Evolutionary conservation across 139 green algal species (phyloP).

Genomic region (Limnomonas spitsbergensis): DNA sequence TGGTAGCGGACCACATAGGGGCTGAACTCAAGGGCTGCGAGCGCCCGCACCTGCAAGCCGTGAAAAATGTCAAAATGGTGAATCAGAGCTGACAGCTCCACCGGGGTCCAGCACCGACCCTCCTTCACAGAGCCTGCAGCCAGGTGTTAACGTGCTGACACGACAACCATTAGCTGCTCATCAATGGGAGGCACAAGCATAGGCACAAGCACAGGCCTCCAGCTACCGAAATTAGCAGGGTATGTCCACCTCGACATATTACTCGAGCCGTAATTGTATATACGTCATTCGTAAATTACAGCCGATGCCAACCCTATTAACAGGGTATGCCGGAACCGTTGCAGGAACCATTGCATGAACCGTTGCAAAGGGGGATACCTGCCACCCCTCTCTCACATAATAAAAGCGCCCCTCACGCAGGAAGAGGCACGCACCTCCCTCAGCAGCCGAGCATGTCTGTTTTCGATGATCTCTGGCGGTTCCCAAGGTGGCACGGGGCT

Average conservation of each 20-base stretch:
- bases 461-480: conserved; percentile 20
- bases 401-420: too few relatives aligned
- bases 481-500: conserved; percentile 32
- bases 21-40: conserved; percentile 26
- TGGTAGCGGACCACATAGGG: conserved; percentile 35
- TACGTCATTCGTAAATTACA: too few relatives aligned
- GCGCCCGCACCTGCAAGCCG: conserved; percentile 25
- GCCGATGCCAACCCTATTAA: neutral
- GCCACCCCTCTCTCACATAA: neutral
- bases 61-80: neutral
- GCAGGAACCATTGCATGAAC: too few relatives aligned
- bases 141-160: neutral
- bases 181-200: neutral
- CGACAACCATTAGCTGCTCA: neutral
- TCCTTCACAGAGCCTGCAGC: neutral
- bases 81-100: neutral
- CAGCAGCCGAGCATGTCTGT: conserved; percentile 27
- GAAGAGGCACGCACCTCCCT: conserved; percentile 25
- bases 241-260: neutral
- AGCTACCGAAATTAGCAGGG: too few relatives aligned
- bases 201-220: neutral
- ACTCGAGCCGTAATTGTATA: neutral
- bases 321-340: neutral
- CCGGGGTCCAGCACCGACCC: neutral
- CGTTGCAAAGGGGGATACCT: too few relatives aligned